Evolutionary conservation across 2,329 filamentous ascomycete species (phyloP).

Genomic region (Fusarium tricinctum): DNA sequence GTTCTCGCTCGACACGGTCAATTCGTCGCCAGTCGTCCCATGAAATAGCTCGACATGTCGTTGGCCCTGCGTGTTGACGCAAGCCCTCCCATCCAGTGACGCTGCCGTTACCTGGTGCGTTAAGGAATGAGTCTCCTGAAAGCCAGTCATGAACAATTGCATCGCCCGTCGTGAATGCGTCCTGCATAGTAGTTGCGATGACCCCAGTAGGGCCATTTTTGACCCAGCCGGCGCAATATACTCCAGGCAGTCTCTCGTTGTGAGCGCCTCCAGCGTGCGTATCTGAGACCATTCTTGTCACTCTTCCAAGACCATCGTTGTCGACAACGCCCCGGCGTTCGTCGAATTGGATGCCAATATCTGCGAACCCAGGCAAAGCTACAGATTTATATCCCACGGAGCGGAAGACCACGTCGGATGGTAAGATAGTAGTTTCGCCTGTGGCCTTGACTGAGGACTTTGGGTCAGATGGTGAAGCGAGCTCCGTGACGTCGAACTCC

Average conservation of each 20-base stretch:
- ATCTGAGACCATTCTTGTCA: slow-evolving; percentile 60
- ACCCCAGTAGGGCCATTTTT: slow-evolving; percentile 95
- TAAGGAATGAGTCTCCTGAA: slow-evolving; percentile 58
- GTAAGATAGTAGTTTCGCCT: slow-evolving; percentile 66
- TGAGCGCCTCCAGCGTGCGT: slow-evolving; percentile 49
- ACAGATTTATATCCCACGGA: slow-evolving; percentile 95
- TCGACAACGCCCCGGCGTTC: slow-evolving; percentile 78
- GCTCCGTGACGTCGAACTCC: slow-evolving; percentile 73
- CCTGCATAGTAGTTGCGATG: slow-evolving; percentile 95
- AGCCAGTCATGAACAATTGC: slow-evolving; percentile 84
- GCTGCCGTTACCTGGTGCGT: slow-evolving; percentile 12
- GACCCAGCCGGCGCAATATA: slow-evolving; percentile 97
- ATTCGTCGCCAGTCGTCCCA: slow-evolving; percentile 92
- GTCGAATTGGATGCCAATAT: slow-evolving; percentile 85
- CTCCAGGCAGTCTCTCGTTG: slow-evolving; percentile 69
- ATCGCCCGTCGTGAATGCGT: slow-evolving; percentile 91
- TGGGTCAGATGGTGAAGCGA: slow-evolving; percentile 70
- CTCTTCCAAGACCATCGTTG: slow-evolving; percentile 85
- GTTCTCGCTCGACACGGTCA: slow-evolving; percentile 79
- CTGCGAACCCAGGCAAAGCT: slow-evolving; percentile 79
- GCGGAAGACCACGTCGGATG: slow-evolving; percentile 83
- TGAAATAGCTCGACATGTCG: slow-evolving; percentile 73
- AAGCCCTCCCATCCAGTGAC: slow-evolving; percentile 82
- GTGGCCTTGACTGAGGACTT: slow-evolving; percentile 63
- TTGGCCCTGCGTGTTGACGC: slow-evolving; percentile 67